These are phyloP conservation scores for Podochytrium sp. DNA, from an alignment of 192 early-diverging fungal species.

Conservation along the genomic window DNA sequence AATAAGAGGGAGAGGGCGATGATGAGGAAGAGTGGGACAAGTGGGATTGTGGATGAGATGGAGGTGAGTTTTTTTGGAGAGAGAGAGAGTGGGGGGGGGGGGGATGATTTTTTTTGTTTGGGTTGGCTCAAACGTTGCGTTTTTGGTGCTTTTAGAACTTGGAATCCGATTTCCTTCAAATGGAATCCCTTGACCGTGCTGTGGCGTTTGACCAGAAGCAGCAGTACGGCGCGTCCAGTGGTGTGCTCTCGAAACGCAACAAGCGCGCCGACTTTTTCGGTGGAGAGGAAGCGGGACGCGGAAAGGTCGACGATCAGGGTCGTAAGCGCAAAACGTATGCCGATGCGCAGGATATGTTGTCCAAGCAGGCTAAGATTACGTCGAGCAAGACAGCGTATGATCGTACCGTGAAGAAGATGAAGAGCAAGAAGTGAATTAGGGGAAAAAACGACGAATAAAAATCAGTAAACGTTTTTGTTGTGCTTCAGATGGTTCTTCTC, in stretches of 20 bases:
- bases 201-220: slow-evolving; percentile 14
- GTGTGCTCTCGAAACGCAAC: slow-evolving; percentile 20
- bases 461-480: background rate
- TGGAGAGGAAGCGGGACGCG: background rate
- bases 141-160: slow-evolving; percentile 25
- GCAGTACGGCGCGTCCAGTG: slow-evolving; percentile 17
- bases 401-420: background rate
- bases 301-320: background rate
- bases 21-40: slow-evolving; percentile 18
- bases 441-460: background rate
- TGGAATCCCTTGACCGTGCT: slow-evolving; percentile 23
- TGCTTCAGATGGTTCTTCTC: background rate
- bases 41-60: slow-evolving; percentile 29
- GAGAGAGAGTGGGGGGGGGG: too few species aligned
- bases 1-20: slow-evolving; percentile 26
- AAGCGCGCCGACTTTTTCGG: slow-evolving; percentile 16
- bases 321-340: background rate
- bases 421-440: background rate
- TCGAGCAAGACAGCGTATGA: slow-evolving; percentile 2
- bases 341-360: background rate
- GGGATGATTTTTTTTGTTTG: background rate
- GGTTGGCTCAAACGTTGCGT: background rate
- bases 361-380: background rate
- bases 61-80: too few species aligned
- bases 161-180: slow-evolving; percentile 30